A percentile compares a stretch with the other conserved stretches of the same genome.
Evolutionary conservation across 306 rosid species (phyloP).

Genomic region (Cucurbita maxima): DNA sequence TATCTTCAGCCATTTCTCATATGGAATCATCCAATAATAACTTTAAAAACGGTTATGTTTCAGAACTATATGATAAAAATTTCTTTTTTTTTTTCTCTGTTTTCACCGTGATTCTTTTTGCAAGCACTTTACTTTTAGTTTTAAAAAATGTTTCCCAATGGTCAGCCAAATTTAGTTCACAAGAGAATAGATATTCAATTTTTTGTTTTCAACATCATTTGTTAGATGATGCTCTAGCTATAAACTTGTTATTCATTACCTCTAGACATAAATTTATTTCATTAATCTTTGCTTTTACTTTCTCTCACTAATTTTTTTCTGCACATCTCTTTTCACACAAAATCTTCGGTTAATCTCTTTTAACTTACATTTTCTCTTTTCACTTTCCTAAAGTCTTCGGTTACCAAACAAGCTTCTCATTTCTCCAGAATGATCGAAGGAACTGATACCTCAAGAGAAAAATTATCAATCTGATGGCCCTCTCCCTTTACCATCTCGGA

Average conservation of each 20-base stretch:
- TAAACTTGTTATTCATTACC: neutral
- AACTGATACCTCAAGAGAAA: conserved; percentile 66
- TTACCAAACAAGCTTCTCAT: conserved; percentile 38
- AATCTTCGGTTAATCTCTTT: neutral
- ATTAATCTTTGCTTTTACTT: neutral
- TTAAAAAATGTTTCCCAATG: neutral
- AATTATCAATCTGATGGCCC: conserved; percentile 34
- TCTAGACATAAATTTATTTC: neutral
- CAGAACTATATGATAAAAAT: neutral
- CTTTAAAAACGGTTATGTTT: neutral
- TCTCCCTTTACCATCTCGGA: conserved; percentile 32
- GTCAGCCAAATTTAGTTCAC: neutral
- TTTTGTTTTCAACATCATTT: neutral
- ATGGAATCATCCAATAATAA: neutral
- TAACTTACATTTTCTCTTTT: neutral
- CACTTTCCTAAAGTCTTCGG: neutral
- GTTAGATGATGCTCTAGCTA: neutral
- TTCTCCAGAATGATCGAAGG: conserved; percentile 45
- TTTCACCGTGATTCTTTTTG: no score
- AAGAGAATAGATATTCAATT: neutral
- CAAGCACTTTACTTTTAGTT: no score
- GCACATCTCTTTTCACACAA: neutral
- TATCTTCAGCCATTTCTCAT: neutral
- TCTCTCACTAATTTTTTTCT: neutral
- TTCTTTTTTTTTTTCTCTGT: no score